Evolutionary conservation across 1,284 basidiomycete genomes (phyloP), one percentile per base, ranked within the genome.

Genomic region (Baeospora myosura): DNA sequence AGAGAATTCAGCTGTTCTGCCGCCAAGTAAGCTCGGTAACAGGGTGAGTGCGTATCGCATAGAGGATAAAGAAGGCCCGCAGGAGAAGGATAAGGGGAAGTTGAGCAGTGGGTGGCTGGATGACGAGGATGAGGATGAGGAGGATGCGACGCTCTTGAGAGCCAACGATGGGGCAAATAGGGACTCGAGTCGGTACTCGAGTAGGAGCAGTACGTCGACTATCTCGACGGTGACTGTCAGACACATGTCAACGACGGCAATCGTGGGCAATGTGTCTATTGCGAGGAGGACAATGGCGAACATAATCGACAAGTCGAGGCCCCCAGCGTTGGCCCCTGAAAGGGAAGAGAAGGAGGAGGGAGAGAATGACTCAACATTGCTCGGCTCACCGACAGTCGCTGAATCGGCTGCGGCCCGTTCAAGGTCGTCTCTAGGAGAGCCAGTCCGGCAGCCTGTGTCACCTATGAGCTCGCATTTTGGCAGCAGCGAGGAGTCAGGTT

Each of bases 221-320:
- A 59, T 67, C 14, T 62, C 65, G n/a, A 62, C 63, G 22, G 61
- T 69, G 21, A 73, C 72, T 24, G 68, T 75, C 16, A 62, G n/a
- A n/a, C 65, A 64, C 33, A 71, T 66, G 7, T 73, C 43, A 24
- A n/a, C 43, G 21, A 34, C 35, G 16, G 42, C 70, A 5, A 65
- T 77, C 41, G 56, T 65, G 8, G 55, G 59, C 10, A 52, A 55
- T 5, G 65, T 63, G 21, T 58, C 59, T 21, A 52, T 70, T 24
- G 69, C 65, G 17, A 62, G 69, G 39, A 57, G 65, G 37, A 67
- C 68, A 6, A 63, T 68, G 5, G 75, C 74, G 6, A 71, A 69
- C 42, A 62, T 77, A 8, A 57, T 75, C 14, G 36, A 34, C 10
- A 18, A 37, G 35, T 18, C 35, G 35, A 17, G 21, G 21, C 10